These are phyloP conservation scores for Aspergillus novofumigatus DNA, from an alignment of 2,329 filamentous ascomycete genomes.

Conservation along the genomic window DNA sequence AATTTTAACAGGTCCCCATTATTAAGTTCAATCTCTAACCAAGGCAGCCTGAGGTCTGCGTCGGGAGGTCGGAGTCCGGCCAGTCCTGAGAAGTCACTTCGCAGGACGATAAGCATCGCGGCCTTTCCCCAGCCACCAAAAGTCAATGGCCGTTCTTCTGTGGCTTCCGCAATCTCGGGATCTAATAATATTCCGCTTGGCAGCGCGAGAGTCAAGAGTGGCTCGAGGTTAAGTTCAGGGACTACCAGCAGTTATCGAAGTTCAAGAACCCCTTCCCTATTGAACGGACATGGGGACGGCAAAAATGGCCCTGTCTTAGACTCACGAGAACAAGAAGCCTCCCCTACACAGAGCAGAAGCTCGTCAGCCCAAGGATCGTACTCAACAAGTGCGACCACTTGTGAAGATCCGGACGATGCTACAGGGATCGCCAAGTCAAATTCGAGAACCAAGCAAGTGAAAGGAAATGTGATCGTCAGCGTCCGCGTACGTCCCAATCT, in stretches of 20 bases:
- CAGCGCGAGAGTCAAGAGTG: conserved; percentile 49
- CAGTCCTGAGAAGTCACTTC: conserved; percentile 63
- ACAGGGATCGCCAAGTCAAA: conserved; percentile 27
- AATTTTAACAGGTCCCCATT: conserved; percentile 47
- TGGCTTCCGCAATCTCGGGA: conserved; percentile 46
- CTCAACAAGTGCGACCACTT: conserved; percentile 82
- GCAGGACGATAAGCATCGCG: conserved; percentile 89
- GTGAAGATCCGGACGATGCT: conserved; percentile 70
- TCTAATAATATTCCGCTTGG: conserved; percentile 28
- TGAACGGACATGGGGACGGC: conserved; percentile 74
- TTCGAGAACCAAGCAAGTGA: conserved; percentile 60
- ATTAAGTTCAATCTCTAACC: conserved; percentile 46
- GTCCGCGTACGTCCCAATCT: conserved; percentile 87
- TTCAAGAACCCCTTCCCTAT: conserved; percentile 63
- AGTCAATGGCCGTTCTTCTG: conserved; percentile 60
- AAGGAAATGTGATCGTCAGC: conserved; percentile 94
- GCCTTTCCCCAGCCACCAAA: conserved; percentile 87
- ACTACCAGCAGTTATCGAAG: conserved; percentile 48
- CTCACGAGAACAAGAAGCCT: conserved; percentile 69
- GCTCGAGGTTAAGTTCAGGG: conserved; percentile 54
- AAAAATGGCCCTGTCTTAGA: conserved; percentile 65
- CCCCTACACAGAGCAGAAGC: conserved; percentile 81
- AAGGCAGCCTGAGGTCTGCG: conserved; percentile 55
- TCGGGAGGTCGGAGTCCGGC: conserved; percentile 52
- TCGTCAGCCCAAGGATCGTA: conserved; percentile 92